Base-by-base conservation (phyloP, 2,329 filamentous ascomycete genomes). In the Orbilia brochopaga region DNA sequence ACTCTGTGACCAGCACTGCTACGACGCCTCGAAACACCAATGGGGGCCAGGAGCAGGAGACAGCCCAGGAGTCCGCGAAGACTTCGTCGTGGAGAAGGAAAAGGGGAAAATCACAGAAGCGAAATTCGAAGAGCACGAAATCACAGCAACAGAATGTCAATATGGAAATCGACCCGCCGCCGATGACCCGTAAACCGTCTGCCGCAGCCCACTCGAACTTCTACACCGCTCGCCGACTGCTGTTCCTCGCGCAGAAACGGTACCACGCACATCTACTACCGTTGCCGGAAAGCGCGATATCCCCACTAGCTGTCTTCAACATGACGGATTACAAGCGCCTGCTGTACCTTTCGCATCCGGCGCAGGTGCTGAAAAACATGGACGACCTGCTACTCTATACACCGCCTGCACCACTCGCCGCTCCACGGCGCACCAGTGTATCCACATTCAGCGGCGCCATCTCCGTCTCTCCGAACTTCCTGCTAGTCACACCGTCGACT, bases 311-410 rank as follows among this genome's bases (percentile, higher is more conserved):
- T 21, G 53, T 72, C 1, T 69, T 76, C 11, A 69, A 66, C 6
- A 73, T 75, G 56, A 75, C 72, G 1, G 40, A 67, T 23, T 75
- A 74, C 24, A 61, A 55, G 4, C 74, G 75, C 6, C 40, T 76
- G 21, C 13, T 75, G 10, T 62, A 75, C 37, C 74, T 76, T 8
- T 65, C 67, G 24, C 56, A 73, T 11, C 66, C 69, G 15, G 74
- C 74, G 1, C 62, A 66, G 19, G 60, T 75, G 6, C 35, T 75
- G 5, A 57, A 63, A 24, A 75, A 74, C 19, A 62, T 76, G 32
- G 75, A 76, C 40, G 69, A 75, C 17, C 32, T 75, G 30, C 52
- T 76, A 13, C 46, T 75, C 23, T 55, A 52, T 40, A 46, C 72
- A 1, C 74, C 74, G 1, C 11, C 53, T 1, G 69, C 69, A 1